Conservation (phyloP, 2,329 filamentous ascomycete species). For the Cordyceps tenuipes region DNA sequence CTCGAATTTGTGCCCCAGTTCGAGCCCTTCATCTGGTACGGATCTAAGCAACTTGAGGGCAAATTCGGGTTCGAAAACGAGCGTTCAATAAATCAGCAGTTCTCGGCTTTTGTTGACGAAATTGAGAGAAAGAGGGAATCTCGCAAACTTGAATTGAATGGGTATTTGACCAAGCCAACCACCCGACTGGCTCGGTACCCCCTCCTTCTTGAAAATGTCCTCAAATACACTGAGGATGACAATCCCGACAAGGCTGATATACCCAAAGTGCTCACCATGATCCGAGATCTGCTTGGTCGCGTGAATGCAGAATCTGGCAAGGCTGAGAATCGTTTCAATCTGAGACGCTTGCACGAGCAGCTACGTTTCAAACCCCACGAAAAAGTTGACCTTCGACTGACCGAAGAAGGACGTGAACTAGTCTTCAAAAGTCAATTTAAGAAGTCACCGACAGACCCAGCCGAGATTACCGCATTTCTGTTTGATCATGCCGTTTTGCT, state of each 20-base stretch:
- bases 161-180: conserved; percentile 95
- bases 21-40: conserved; percentile 92
- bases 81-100: conserved; percentile 74
- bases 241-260: conserved; percentile 88
- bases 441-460: conserved; percentile 79
- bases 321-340: conserved; percentile 94
- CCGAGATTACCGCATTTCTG: conserved; percentile 88
- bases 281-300: conserved; percentile 75
- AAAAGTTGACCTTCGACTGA: conserved; percentile 86
- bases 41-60: conserved; percentile 88
- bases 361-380: conserved; percentile 86
- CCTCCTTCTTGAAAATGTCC: conserved; percentile 78
- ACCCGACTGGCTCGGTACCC: conserved; percentile 92
- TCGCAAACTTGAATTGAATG: conserved; percentile 91
- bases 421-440: conserved; percentile 93
- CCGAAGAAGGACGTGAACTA: conserved; percentile 85
- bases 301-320: conserved; percentile 96
- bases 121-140: conserved; percentile 95
- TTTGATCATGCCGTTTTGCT: conserved; percentile 94
- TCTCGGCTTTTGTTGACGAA: conserved; percentile 89
- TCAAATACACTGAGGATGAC: conserved; percentile 84
- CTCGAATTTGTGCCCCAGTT: conserved; percentile 86
- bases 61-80: conserved; percentile 99
- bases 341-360: conserved; percentile 84
- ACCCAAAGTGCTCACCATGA: conserved; percentile 77